These are phyloP conservation scores for Pichia sp. DNA, from an alignment of 1,139 yeast species.

Conservation along the genomic window DNA sequence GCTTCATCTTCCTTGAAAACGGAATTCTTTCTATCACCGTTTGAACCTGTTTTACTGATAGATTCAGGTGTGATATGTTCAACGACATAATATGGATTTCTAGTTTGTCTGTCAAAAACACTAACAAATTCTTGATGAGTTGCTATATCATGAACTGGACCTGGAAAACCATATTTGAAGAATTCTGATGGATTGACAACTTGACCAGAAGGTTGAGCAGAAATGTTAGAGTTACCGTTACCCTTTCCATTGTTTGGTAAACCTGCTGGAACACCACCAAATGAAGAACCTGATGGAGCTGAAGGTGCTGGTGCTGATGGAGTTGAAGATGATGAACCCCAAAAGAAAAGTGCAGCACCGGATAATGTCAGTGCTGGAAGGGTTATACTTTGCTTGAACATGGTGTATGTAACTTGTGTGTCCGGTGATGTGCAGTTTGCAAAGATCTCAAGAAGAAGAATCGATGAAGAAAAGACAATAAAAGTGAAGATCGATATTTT, in stretches of 20 bases:
- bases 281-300: constrained; percentile 14
- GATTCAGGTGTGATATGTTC: constrained; percentile 88
- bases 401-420: not conserved
- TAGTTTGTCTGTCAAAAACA: constrained; percentile 79
- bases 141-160: constrained; percentile 85
- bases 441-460: not conserved
- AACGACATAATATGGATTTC: constrained; percentile 82
- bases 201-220: not conserved
- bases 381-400: constrained; percentile 19
- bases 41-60: constrained; percentile 40
- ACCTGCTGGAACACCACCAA: constrained; percentile 11
- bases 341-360: constrained; percentile 27
- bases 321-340: constrained; percentile 23
- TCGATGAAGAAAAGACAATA: not conserved
- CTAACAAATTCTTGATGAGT: constrained; percentile 75
- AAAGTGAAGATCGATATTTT: not conserved
- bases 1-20: constrained; percentile 83
- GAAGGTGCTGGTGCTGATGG: constrained; percentile 18
- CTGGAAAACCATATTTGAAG: constrained; percentile 91
- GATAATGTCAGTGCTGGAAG: constrained; percentile 24
- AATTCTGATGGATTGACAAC: constrained; percentile 67
- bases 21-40: constrained; percentile 76
- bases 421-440: not conserved
- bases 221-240: constrained; percentile 3
- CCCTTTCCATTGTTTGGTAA: no score